phyloP scores from a whole-genome alignment of 1,139 yeast genomes.

The Saccharomyces pastorianus region DNA sequence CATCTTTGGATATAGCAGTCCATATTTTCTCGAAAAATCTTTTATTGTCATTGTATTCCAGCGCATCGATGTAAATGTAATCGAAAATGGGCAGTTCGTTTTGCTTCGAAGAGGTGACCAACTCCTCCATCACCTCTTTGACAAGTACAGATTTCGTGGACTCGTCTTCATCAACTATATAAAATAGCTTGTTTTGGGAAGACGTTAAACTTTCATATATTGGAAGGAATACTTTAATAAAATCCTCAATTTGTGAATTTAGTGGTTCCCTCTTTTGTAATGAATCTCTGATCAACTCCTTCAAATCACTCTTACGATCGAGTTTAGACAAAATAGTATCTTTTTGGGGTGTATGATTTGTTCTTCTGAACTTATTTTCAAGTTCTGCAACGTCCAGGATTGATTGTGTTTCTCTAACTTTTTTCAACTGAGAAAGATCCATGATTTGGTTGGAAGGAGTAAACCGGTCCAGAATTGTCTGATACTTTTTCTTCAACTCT shows the following conservation, averaged over 20 bases:
- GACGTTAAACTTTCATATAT: background rate
- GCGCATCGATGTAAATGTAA: constrained; percentile 73
- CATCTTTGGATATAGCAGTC: constrained; percentile 53
- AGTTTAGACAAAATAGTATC: background rate
- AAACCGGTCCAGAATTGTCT: background rate
- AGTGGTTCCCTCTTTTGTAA: background rate
- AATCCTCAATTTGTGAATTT: background rate
- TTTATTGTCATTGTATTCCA: constrained; percentile 57
- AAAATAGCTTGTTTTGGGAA: constrained; percentile 41
- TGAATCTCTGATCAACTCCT: background rate
- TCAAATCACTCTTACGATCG: constrained; percentile 3
- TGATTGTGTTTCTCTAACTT: background rate
- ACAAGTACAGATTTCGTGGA: constrained; percentile 89
- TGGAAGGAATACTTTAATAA: background rate
- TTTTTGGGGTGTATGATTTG: background rate
- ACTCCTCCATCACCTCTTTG: constrained; percentile 64
- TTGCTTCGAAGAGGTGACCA: constrained; percentile 37
- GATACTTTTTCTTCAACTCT: background rate
- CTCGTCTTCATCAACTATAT: constrained; percentile 88
- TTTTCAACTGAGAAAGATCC: background rate
- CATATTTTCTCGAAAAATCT: constrained; percentile 66
- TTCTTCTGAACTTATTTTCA: constrained; percentile 6
- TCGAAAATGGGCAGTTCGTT: constrained; percentile 50
- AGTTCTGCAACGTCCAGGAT: constrained; percentile 6
- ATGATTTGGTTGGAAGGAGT: background rate